Conservation (phyloP, 2,329 filamentous ascomycete genomes). For the Fusarium burgessii region DNA sequence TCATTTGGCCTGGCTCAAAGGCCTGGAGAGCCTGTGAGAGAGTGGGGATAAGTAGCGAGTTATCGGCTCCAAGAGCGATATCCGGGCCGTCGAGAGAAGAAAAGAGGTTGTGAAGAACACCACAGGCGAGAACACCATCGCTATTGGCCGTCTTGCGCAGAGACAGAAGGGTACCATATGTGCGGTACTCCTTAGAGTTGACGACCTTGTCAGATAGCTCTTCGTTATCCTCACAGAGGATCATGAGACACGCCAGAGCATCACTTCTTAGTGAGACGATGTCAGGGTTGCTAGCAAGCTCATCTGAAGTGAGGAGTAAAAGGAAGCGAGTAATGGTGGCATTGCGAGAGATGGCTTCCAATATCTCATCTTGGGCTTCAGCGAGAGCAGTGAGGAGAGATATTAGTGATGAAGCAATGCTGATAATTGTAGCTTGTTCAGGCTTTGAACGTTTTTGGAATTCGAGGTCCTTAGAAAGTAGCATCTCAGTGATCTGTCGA, state of each 20-base stretch:
- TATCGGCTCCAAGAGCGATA: conserved; percentile 47
- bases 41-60: conserved; percentile 53
- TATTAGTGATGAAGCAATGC: conserved; percentile 65
- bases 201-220: conserved; percentile 65
- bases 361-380: conserved; percentile 71
- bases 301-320: conserved; percentile 63
- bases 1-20: conserved; percentile 45
- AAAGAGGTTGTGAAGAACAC: conserved; percentile 73
- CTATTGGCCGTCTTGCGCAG: conserved; percentile 62
- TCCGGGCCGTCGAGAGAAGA: conserved; percentile 53
- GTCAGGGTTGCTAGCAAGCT: conserved; percentile 58
- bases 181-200: conserved; percentile 59
- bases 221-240: conserved; percentile 70
- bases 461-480: conserved; percentile 55
- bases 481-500: conserved; percentile 58
- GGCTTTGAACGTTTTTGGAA: conserved; percentile 64
- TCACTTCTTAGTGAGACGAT: conserved; percentile 58
- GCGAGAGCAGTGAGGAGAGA: conserved; percentile 66
- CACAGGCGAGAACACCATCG: conserved; percentile 68
- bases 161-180: conserved; percentile 62
- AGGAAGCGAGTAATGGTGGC: conserved; percentile 64
- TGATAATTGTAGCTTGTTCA: conserved; percentile 66
- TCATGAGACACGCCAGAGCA: conserved; percentile 66
- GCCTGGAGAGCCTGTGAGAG: conserved; percentile 50
- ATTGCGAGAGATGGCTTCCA: conserved; percentile 64